Percentiles rank a stretch among this genome's conserved stretches.
These are phyloP conservation scores for Adansonia gregorii DNA, from an alignment of 441 rosid species.

Conservation along the genomic window DNA sequence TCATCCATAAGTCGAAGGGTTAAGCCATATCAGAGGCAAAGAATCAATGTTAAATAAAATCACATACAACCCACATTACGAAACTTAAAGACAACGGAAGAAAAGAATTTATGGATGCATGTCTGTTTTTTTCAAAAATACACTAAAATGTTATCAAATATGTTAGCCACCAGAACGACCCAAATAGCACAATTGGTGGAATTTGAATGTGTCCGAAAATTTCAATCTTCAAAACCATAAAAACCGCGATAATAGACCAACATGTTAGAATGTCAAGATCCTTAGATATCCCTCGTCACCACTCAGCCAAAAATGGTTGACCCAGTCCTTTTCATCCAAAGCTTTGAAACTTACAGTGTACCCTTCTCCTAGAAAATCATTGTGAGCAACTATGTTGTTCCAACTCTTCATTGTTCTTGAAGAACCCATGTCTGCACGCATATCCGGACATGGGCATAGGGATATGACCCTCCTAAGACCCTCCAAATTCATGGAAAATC, in stretches of 20 bases:
- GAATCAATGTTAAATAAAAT: not conserved
- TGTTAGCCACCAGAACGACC: not conserved
- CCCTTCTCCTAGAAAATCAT: not conserved
- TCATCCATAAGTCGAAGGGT: not conserved
- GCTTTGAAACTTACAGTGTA: not conserved
- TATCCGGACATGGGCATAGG: too few relatives aligned
- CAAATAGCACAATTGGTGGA: not conserved
- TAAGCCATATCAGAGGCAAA: not conserved
- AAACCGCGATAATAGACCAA: not conserved
- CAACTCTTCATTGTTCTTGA: too few relatives aligned
- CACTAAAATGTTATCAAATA: not conserved
- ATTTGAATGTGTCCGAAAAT: not conserved
- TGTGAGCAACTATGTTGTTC: too few relatives aligned
- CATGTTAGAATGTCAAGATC: not conserved
- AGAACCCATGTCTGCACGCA: too few relatives aligned
- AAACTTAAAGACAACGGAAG: not conserved
- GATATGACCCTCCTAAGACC: too few relatives aligned
- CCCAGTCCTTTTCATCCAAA: not conserved
- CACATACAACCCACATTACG: not conserved
- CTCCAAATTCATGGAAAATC: too few relatives aligned
- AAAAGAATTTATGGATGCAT: not conserved
- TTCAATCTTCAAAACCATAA: not conserved
- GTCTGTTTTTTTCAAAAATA: not conserved
- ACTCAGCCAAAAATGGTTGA: not conserved
- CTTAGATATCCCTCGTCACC: not conserved